A percentile compares a stretch with the other conserved stretches of the same genome.
phyloP scores from a whole-genome alignment of 2,329 filamentous ascomycete genomes.

The Huntiella decipiens region DNA sequence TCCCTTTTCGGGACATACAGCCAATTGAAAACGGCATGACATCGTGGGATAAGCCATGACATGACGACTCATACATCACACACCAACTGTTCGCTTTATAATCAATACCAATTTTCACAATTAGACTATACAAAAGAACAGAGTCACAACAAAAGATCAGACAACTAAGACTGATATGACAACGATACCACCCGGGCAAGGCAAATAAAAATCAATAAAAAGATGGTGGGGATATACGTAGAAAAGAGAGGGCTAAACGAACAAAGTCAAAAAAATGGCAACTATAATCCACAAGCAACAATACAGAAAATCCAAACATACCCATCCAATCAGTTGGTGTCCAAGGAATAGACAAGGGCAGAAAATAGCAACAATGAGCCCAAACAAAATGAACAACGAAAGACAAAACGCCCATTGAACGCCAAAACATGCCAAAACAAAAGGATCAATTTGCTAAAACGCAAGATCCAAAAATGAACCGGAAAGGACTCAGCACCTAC shows the following conservation, averaged over 20 bases:
- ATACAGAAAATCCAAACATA: neutral
- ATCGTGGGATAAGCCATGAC: conserved; percentile 14
- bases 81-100: no score
- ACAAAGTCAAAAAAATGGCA: neutral
- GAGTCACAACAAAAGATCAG: neutral
- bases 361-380: conserved; percentile 1
- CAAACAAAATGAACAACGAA: conserved; percentile 1
- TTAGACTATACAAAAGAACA: neutral
- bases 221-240: neutral
- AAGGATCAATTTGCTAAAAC: neutral
- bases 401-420: conserved; percentile 8
- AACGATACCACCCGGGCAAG: neutral
- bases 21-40: conserved; percentile 29
- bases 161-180: neutral
- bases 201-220: conserved; percentile 1
- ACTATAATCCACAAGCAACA: neutral
- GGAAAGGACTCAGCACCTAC: neutral
- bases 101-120: neutral
- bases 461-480: neutral
- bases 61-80: conserved; percentile 1
- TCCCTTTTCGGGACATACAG: conserved; percentile 23
- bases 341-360: neutral
- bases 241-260: neutral
- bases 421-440: conserved; percentile 9
- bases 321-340: neutral